These are phyloP conservation scores for Stagonosporopsis rhizophila DNA, from an alignment of 2,329 filamentous ascomycete species.

Conservation along the genomic window DNA sequence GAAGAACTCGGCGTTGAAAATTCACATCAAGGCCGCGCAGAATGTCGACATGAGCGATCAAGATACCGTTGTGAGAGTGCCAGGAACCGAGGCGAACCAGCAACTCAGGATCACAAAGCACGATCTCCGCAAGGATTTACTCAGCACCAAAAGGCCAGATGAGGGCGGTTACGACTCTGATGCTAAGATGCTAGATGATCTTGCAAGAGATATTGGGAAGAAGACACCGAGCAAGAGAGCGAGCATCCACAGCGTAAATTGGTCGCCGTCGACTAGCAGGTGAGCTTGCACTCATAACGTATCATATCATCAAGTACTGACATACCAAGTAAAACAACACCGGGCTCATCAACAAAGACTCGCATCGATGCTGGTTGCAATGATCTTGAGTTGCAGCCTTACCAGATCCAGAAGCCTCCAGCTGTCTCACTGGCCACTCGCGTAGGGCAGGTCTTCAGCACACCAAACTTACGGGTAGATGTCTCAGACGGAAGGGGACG, in stretches of 20 bases:
- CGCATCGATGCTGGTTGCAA: constrained; percentile 17
- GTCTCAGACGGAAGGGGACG: constrained; percentile 24
- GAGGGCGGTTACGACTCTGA: constrained; percentile 50
- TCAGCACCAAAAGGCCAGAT: constrained; percentile 41
- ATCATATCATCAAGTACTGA: constrained; percentile 16
- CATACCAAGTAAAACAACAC: constrained; percentile 34
- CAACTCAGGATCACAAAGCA: constrained; percentile 43
- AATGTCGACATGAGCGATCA: constrained; percentile 13
- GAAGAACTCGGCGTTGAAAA: constrained; percentile 14
- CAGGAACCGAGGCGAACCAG: constrained; percentile 25
- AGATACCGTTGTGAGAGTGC: constrained; percentile 37
- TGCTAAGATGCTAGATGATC: constrained; percentile 44
- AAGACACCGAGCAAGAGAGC: constrained; percentile 40
- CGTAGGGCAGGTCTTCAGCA: constrained; percentile 38
- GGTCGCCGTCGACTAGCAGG: constrained; percentile 41
- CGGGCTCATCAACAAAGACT: constrained; percentile 31
- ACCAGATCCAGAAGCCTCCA: constrained; percentile 30
- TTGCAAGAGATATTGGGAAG: constrained; percentile 40
- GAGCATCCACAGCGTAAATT: constrained; percentile 47
- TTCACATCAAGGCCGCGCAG: constrained; percentile 13
- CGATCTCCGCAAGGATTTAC: constrained; percentile 41
- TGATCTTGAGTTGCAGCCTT: constrained; percentile 26
- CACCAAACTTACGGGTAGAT: constrained; percentile 38
- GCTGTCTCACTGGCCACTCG: constrained; percentile 24
- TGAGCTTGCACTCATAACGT: constrained; percentile 5